A percentile compares a stretch with the other conserved stretches of the same genome.
Evolutionary conservation across 441 rosid genomes (phyloP).

Genomic region (Pelargonium australe): DNA sequence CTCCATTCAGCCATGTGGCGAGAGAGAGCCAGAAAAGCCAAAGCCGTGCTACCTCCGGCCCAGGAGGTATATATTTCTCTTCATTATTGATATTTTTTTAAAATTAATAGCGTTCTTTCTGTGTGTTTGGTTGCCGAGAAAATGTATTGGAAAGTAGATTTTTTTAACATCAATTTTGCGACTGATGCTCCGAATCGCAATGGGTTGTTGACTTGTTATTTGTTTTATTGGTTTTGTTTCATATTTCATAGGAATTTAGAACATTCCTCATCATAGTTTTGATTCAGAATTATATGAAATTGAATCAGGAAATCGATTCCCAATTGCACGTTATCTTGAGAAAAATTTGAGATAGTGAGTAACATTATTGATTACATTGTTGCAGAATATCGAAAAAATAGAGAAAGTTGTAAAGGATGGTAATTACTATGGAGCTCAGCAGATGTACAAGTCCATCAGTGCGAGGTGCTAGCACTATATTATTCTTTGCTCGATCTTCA

Average conservation of each 20-base stretch:
- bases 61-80: slow-evolving; percentile 46
- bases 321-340: slow-evolving; percentile 1
- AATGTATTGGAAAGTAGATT: neutral
- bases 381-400: slow-evolving; percentile 75
- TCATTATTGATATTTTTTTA: neutral
- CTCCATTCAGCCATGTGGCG: slow-evolving; percentile 43
- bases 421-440: slow-evolving; percentile 86
- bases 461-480: slow-evolving; percentile 42
- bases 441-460: slow-evolving; percentile 87
- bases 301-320: neutral
- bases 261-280: neutral
- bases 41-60: slow-evolving; percentile 56
- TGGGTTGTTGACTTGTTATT: neutral
- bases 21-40: slow-evolving; percentile 41
- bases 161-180: neutral
- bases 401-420: slow-evolving; percentile 68
- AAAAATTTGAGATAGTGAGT: neutral
- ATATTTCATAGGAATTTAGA: too few relatives aligned
- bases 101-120: neutral
- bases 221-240: neutral
- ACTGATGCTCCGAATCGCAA: neutral
- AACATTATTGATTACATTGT: neutral
- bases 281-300: neutral
- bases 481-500: neutral
- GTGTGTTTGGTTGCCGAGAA: slow-evolving; percentile 17